phyloP scores from a whole-genome alignment of 73 alveolate genomes.

The Symbiodinium natans region DNA sequence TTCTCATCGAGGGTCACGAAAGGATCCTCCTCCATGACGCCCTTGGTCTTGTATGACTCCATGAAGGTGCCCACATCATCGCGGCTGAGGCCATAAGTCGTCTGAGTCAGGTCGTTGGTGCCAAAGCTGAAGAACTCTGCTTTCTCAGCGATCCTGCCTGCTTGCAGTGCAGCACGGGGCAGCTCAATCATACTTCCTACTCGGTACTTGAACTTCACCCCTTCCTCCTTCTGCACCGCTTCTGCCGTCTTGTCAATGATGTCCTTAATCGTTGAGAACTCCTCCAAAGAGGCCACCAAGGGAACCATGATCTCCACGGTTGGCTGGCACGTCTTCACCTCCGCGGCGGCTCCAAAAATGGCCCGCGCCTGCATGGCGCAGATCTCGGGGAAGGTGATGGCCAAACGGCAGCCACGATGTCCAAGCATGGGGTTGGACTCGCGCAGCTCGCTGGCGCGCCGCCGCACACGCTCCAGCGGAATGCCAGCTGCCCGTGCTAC shows the following conservation, averaged over 20 bases:
- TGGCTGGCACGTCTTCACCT: slow-evolving; percentile 93
- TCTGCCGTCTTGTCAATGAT: slow-evolving; percentile 95
- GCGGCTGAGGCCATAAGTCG: slow-evolving; percentile 96
- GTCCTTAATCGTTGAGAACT: slow-evolving; percentile 89
- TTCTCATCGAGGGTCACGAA: slow-evolving; percentile 95
- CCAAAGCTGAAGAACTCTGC: slow-evolving; percentile 83
- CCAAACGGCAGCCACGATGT: slow-evolving; percentile 97
- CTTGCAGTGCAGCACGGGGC: not conserved
- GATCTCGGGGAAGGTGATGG: slow-evolving; percentile 96
- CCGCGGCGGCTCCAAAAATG: slow-evolving; percentile 96
- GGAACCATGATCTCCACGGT: slow-evolving; percentile 97
- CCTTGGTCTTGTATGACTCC: slow-evolving; percentile 90
- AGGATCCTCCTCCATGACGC: not conserved
- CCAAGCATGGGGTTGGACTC: slow-evolving; percentile 97
- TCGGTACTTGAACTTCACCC: not conserved
- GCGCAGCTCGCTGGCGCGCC: slow-evolving; percentile 94
- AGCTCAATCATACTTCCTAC: not conserved
- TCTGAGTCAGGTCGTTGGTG: slow-evolving; percentile 96
- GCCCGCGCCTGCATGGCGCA: slow-evolving; percentile 97
- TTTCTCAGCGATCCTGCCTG: not conserved
- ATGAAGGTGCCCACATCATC: slow-evolving; percentile 93
- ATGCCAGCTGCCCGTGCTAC: slow-evolving; percentile 95
- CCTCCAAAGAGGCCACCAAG: slow-evolving; percentile 95
- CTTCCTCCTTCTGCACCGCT: slow-evolving; percentile 92
- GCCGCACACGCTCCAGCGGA: slow-evolving; percentile 94